A percentile compares a stretch with the other conserved stretches of the same genome.
Evolutionary conservation across 768 basidiomycete genomes (phyloP).

Genomic region (Boletus fagicola): DNA sequence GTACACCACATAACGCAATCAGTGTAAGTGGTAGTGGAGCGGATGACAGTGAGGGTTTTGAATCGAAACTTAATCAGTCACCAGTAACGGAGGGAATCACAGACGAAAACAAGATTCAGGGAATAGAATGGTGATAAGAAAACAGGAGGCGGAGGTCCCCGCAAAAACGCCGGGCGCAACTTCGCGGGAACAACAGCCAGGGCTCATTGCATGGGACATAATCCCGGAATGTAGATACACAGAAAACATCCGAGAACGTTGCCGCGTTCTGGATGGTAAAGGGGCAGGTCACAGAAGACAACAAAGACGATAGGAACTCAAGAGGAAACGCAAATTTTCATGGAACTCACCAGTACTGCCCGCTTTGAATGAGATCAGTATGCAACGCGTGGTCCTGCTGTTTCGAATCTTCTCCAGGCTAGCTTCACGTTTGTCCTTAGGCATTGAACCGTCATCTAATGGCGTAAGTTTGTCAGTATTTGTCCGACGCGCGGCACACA

Average conservation of each 20-base stretch:
- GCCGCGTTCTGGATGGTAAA: not conserved
- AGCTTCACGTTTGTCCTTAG: constrained; percentile 68
- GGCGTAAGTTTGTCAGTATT: constrained; percentile 6
- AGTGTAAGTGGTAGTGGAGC: not conserved
- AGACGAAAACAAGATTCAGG: not conserved
- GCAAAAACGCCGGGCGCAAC: not conserved
- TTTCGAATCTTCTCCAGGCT: constrained; percentile 71
- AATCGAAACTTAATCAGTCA: constrained; percentile 16
- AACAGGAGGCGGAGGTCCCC: not conserved
- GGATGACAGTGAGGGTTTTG: not conserved
- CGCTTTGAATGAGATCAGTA: constrained; percentile 95
- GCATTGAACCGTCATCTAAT: constrained; percentile 88
- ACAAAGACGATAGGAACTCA: not conserved
- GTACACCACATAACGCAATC: not conserved
- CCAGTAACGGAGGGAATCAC: not conserved
- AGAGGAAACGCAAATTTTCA: not conserved
- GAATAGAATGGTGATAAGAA: not conserved
- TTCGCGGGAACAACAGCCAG: constrained; percentile 1
- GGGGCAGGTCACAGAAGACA: not conserved
- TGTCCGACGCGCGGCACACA: not conserved
- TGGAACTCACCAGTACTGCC: constrained; percentile 75
- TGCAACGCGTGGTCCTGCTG: constrained; percentile 59
- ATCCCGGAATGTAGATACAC: too few species aligned
- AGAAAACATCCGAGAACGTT: not conserved
- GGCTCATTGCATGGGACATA: not conserved